A percentile compares a stretch with the other conserved stretches of the same genome.
Conservation (phyloP, 495 filamentous ascomycete genomes). For the Sphaerosporella brunnea region DNA sequence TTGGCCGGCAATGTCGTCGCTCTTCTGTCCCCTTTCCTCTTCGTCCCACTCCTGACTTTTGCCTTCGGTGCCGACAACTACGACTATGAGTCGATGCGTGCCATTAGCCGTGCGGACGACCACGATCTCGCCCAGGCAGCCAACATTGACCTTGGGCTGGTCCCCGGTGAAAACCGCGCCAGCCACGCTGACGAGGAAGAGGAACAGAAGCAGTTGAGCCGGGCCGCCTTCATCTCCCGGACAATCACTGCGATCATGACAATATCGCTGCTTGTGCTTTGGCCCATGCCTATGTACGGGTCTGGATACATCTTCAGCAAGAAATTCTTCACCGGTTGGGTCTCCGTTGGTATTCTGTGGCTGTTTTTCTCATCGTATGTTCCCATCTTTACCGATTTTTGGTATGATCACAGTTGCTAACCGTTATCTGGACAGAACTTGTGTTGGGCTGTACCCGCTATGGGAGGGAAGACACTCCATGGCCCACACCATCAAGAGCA, state of each 20-base stretch:
- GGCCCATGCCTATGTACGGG: slow-evolving; percentile 94
- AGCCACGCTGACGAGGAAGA: slow-evolving; percentile 32
- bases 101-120: slow-evolving; percentile 71
- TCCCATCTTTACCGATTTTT: no score
- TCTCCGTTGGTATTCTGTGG: slow-evolving; percentile 72
- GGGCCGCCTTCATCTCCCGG: slow-evolving; percentile 63
- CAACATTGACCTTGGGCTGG: slow-evolving; percentile 51
- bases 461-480: slow-evolving; percentile 64
- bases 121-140: slow-evolving; percentile 51
- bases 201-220: slow-evolving; percentile 50
- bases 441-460: slow-evolving; percentile 66
- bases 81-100: slow-evolving; percentile 74
- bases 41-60: slow-evolving; percentile 63
- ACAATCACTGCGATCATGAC: slow-evolving; percentile 59
- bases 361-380: slow-evolving; percentile 49
- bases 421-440: no score
- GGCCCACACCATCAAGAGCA: slow-evolving; percentile 42
- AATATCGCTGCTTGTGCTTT: slow-evolving; percentile 60
- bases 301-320: slow-evolving; percentile 73
- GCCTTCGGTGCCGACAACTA: slow-evolving; percentile 63
- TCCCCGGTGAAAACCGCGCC: slow-evolving; percentile 36
- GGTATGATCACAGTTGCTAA: no score
- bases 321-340: slow-evolving; percentile 85
- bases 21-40: slow-evolving; percentile 59
- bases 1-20: slow-evolving; percentile 64